These are phyloP conservation scores for Lagenidium giganteum DNA, from an alignment of 352 stramenopile genomes.

Conservation along the genomic window DNA sequence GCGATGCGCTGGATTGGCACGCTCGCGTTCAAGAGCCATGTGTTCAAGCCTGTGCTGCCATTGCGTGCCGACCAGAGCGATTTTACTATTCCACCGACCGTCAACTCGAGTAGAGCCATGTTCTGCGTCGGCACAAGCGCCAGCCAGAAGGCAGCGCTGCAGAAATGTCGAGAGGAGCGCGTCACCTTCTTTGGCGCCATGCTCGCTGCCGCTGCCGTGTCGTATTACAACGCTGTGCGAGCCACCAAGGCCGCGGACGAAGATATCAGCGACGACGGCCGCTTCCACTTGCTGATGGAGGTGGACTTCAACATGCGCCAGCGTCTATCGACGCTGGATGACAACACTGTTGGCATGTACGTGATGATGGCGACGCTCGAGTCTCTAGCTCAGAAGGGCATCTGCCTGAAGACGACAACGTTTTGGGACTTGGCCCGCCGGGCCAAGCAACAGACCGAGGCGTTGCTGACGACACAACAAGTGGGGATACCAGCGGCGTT, in stretches of 20 bases:
- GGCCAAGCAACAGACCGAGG: conserved; percentile 21
- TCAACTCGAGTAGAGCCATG: conserved; percentile 24
- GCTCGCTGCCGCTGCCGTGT: conserved; percentile 20
- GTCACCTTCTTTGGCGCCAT: conserved; percentile 29
- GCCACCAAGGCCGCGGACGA: conserved; percentile 6
- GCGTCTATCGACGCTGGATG: conserved; percentile 24
- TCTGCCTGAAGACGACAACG: conserved; percentile 15
- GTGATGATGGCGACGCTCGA: conserved; percentile 18
- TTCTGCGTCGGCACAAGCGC: conserved; percentile 29
- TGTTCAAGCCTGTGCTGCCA: conserved; percentile 20
- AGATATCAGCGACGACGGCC: conserved; percentile 7
- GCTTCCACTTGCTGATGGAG: conserved; percentile 33
- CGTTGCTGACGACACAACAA: no score
- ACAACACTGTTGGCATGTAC: conserved; percentile 32
- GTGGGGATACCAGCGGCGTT: background rate
- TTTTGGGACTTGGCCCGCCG: conserved; percentile 43
- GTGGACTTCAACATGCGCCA: conserved; percentile 43
- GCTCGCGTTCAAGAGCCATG: background rate
- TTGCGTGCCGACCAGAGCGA: conserved; percentile 23
- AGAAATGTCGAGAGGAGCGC: conserved; percentile 28
- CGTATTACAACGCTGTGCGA: conserved; percentile 15
- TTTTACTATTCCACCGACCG: conserved; percentile 15
- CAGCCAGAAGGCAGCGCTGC: conserved; percentile 24
- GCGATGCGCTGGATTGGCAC: background rate
- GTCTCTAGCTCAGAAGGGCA: conserved; percentile 12